These are phyloP conservation scores for Diaporthe sp. DNA, from an alignment of 2,329 filamentous ascomycete species.

Conservation along the genomic window DNA sequence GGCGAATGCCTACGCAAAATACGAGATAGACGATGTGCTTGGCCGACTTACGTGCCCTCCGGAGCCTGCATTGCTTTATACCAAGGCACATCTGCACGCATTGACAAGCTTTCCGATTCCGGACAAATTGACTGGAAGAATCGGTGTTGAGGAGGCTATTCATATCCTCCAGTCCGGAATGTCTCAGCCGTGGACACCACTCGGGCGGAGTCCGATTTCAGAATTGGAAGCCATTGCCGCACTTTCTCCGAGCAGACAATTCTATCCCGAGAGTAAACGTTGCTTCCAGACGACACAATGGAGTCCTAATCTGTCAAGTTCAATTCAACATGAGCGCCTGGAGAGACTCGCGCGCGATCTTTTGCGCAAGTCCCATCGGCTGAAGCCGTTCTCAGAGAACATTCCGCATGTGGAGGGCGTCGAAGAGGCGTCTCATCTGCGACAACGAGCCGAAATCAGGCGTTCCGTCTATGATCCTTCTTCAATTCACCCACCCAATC, in stretches of 20 bases:
- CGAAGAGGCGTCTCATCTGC: neutral
- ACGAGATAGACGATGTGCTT: constrained; percentile 65
- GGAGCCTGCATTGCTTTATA: constrained; percentile 66
- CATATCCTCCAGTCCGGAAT: constrained; percentile 61
- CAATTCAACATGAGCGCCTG: constrained; percentile 55
- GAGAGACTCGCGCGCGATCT: constrained; percentile 47
- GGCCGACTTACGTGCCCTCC: constrained; percentile 68
- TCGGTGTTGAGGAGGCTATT: constrained; percentile 72
- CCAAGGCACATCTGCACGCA: constrained; percentile 71
- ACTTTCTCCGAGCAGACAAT: constrained; percentile 49
- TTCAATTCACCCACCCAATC: neutral
- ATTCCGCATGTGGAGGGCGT: neutral
- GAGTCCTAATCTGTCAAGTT: constrained; percentile 47
- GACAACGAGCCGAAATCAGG: constrained; percentile 18
- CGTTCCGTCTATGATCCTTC: constrained; percentile 40
- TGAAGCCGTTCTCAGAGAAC: constrained; percentile 43
- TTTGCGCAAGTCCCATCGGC: constrained; percentile 46
- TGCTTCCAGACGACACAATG: constrained; percentile 53
- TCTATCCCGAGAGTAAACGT: constrained; percentile 52
- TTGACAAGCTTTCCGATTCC: constrained; percentile 69
- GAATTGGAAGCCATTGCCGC: constrained; percentile 42
- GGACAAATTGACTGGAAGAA: constrained; percentile 69
- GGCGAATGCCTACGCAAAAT: constrained; percentile 59
- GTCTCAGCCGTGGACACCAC: constrained; percentile 62
- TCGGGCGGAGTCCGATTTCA: constrained; percentile 28